Evolutionary conservation across 164 flowering plant species (phyloP).

Genomic region (Kalanchoe fedtschenkoi): DNA sequence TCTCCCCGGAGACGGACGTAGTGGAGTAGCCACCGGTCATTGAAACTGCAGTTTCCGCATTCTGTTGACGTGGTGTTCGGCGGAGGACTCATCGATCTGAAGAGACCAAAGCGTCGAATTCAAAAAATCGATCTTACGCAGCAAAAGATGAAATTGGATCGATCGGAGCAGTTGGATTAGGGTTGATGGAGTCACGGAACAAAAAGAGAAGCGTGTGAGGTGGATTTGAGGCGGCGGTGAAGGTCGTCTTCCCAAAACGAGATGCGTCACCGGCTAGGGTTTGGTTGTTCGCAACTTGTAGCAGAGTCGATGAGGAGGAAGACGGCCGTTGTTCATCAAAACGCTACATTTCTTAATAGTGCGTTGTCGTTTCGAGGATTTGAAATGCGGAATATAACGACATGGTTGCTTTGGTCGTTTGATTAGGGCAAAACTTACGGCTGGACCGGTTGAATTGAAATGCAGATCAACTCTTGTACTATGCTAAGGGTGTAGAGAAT

Average conservation of each 20-base stretch:
- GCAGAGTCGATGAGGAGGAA: background rate
- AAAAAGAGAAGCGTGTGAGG: no score
- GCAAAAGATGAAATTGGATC: background rate
- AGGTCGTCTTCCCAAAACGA: background rate
- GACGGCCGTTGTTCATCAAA: background rate
- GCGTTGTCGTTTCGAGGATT: background rate
- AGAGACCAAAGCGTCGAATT: background rate
- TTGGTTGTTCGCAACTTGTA: background rate
- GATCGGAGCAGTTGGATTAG: background rate
- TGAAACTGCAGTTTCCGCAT: conserved; percentile 21
- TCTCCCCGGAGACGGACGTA: conserved; percentile 17
- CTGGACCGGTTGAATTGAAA: no score
- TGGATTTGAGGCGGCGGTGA: background rate
- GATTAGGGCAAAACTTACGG: no score
- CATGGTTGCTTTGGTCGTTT: no score
- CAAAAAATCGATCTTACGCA: background rate
- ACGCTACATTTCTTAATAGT: background rate
- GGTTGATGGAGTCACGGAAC: background rate
- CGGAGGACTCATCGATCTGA: background rate
- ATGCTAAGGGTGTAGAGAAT: no score
- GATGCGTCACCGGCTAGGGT: background rate
- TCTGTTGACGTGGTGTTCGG: background rate
- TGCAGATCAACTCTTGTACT: no score
- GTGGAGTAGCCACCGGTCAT: conserved; percentile 15
- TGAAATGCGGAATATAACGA: no score